phyloP scores from a whole-genome alignment of 345 rosid genomes.

The Brassica incana region DNA sequence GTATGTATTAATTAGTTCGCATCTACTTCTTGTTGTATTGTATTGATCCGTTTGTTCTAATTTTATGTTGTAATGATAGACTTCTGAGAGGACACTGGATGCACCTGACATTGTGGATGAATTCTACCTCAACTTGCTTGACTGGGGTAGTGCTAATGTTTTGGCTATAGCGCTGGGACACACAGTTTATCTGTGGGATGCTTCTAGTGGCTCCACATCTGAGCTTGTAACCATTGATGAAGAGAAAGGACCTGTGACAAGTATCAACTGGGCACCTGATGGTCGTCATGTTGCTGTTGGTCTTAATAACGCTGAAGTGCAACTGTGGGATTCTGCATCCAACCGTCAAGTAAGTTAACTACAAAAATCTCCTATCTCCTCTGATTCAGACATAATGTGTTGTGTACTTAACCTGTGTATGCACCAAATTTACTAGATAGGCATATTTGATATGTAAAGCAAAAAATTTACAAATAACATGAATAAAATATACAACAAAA shows the following conservation, averaged over 20 bases:
- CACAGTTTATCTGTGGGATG: neutral
- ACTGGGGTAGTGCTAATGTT: neutral
- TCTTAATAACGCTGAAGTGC: neutral
- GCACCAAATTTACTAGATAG: no score
- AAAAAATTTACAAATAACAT: no score
- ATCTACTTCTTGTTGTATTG: neutral
- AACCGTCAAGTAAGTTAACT: neutral
- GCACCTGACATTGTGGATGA: neutral
- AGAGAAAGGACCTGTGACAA: neutral
- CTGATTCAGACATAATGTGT: neutral
- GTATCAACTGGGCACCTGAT: constrained; percentile 2
- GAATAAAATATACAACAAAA: no score
- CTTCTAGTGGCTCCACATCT: neutral
- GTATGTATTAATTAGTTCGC: neutral
- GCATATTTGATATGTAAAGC: no score
- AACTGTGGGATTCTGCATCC: neutral
- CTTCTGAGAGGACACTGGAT: neutral
- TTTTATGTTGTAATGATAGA: neutral
- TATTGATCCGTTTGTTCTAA: neutral
- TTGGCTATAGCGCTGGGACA: neutral
- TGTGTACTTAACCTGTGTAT: neutral
- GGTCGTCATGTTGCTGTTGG: neutral
- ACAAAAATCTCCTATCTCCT: no score
- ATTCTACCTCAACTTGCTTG: neutral
- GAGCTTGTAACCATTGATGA: neutral